A percentile compares a stretch with the other conserved stretches of the same genome.
Conservation (phyloP, 805 yeast genomes). For the Zygoascus flipseniorum region DNA sequence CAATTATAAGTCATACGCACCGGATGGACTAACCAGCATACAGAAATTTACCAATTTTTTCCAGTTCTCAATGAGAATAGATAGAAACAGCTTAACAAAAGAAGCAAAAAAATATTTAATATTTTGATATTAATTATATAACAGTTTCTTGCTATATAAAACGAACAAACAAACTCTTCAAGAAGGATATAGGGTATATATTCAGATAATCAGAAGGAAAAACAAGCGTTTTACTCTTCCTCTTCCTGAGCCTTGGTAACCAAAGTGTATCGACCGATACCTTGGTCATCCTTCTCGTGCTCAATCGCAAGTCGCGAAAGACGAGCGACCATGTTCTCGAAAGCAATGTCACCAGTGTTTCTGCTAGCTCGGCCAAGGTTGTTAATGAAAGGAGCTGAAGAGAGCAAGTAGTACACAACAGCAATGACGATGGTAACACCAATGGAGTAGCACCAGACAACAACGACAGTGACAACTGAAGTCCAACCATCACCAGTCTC, state of each 20-base stretch:
- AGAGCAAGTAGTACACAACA: slow-evolving; percentile 84
- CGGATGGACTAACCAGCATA: no score
- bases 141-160: not conserved
- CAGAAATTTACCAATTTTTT: no score
- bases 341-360: slow-evolving; percentile 25
- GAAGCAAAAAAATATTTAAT: not conserved
- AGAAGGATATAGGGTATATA: not conserved
- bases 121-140: not conserved
- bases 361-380: slow-evolving; percentile 29
- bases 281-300: slow-evolving; percentile 29
- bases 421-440: slow-evolving; percentile 94
- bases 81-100: not conserved
- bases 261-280: slow-evolving; percentile 26
- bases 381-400: slow-evolving; percentile 24
- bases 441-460: slow-evolving; percentile 90
- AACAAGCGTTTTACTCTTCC: slow-evolving; percentile 26
- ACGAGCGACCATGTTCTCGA: slow-evolving; percentile 31
- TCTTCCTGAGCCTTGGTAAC: slow-evolving; percentile 27
- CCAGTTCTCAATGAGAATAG: no score
- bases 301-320: slow-evolving; percentile 31
- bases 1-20: no score
- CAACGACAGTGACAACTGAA: slow-evolving; percentile 86
- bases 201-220: not conserved
- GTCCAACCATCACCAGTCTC: slow-evolving; percentile 73
- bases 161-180: not conserved